Base-by-base conservation (phyloP, 1,284 basidiomycete species). In the Apiotrichum domesticum region DNA sequence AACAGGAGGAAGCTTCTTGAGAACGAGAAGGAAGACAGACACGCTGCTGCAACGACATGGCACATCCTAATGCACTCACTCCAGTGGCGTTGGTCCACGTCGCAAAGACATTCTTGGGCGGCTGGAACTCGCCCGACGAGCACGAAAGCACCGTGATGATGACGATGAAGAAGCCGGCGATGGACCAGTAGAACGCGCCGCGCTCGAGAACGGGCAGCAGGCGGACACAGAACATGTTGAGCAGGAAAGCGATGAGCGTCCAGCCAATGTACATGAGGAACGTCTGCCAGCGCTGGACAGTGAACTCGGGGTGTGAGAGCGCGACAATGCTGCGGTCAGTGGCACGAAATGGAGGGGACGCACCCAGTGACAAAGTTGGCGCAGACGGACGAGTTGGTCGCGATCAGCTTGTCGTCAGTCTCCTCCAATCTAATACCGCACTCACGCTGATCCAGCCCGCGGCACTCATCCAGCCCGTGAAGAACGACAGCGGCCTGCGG, bases 61-160 rank as follows among this genome's bases (percentile, higher is more conserved):
- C 44, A n/a, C 44, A 21, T 21, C 6, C 4, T 4, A 6, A 13
- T 37, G 10, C 41, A 55, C 55, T 35, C 35, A 52, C 50, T 15
- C 78, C 79, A 1, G 77, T 78, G 50, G 65, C 47, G 64, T 79
- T 79, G 46, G 66, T 62, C 40, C 64, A 78, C 0, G 64, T 65
- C 0, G 67, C 63, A 57, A 79, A 80, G 5, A 79, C 78, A 43
- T 72, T 74, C 13, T 60, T 59, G 6, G 67, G 74, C 0, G 62
- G 45, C 50, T 76, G 74, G 59, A 68, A 80, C 37, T 73, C 52
- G 8, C 71, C 66, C 1, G 61, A 54, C 0, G 75, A 63, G 7
- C 67, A 62, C 1, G 74, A 66, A 0, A 79, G 67, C 21, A 76
- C 62, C 10, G 68, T 70, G 54, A 79, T 76, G 54, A 70, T 67